Base-by-base conservation (phyloP, 1,139 yeast species). In the Pichia sp. region DNA sequence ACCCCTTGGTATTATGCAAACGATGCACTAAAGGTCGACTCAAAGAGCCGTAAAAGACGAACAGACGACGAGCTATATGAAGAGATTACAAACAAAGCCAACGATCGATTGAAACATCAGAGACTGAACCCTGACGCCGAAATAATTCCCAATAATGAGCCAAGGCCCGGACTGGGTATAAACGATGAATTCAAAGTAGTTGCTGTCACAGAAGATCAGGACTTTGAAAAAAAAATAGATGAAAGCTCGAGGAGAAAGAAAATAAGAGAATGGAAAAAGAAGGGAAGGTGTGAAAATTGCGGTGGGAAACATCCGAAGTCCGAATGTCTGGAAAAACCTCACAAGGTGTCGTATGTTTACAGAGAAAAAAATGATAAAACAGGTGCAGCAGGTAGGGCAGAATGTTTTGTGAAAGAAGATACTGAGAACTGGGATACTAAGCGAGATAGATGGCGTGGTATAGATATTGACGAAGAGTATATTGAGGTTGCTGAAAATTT, bases 361-460 rank as follows among this genome's bases (percentile, higher is more conserved):
- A 49, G 62, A 32, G 59, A 54, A 19, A 19, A 55, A 13, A n/a
- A 26, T 47, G 60, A 34, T 52, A 52, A n/a, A 63, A 68, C 4
- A 69, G 71, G 67, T 13, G 45, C 44, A 5, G 26, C 7, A n/a
- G 56, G 54, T 7, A 30, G 30, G 8, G 16, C 8, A 15, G 43
- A n/a, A 1, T 50, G 57, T 2, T 51, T 61, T 4, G 63, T 62
- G n/a, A 68, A 71, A 57, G 72, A 69, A 61, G 77, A 70, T 57
- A 73, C 62, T 54, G 77, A 77, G 4, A 79, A 75, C 51, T 83
- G 80, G 70, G 95, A 87, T 61, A 77, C 83, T 15, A 85, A 85
- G 60, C 72, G 95, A 55, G 95, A 88, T 67, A 72, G 88, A 51
- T 88, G 93, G 90, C 85, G 81, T 64, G 95, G 95, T 0, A 85